Conservation (phyloP, 345 rosid species). For the Eucalyptus tenuipes region DNA sequence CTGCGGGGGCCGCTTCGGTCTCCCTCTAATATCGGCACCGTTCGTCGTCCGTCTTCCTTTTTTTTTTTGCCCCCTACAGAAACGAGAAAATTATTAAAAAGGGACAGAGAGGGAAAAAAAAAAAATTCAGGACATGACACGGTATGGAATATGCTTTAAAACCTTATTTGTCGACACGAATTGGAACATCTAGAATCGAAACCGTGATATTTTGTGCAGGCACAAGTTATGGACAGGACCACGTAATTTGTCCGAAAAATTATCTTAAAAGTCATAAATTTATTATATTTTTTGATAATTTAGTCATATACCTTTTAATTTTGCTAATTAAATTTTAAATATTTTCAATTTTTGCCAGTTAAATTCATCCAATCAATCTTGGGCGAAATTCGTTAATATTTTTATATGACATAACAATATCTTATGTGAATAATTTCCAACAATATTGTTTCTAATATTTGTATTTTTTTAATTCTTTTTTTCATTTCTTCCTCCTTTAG, state of each 20-base stretch:
- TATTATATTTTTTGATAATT: too few species aligned
- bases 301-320: accelerated
- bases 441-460: too few species aligned
- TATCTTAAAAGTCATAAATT: accelerated
- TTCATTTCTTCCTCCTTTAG: too few species aligned
- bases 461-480: accelerated
- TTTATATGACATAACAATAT: too few species aligned
- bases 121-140: background rate
- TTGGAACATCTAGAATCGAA: background rate
- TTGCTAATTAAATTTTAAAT: too few species aligned
- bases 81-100: background rate
- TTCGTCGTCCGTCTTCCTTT: background rate
- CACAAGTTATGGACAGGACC: background rate
- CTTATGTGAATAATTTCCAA: too few species aligned
- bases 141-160: background rate
- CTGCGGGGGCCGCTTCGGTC: background rate
- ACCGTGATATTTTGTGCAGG: background rate
- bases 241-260: too few species aligned
- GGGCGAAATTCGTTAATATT: too few species aligned
- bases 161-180: background rate
- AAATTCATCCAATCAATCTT: too few species aligned
- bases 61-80: background rate
- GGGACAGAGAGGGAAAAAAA: background rate
- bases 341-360: too few species aligned
- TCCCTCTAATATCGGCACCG: background rate